Conservation (phyloP, 345 rosid genomes). For the Hypericum perforatum region DNA sequence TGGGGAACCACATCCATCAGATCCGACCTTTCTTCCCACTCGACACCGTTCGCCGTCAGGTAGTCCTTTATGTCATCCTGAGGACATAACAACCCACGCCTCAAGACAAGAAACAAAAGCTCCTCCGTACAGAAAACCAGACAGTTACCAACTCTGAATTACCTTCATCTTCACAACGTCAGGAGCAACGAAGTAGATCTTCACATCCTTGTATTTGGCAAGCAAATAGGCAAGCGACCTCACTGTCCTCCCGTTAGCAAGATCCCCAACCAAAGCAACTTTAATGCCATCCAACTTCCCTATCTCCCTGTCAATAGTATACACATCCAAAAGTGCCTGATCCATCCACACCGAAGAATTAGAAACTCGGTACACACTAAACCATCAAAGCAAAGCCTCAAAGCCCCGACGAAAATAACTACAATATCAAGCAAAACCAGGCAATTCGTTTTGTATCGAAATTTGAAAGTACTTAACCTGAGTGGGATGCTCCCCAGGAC, state of each 20-base stretch:
- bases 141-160: background rate
- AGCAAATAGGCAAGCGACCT: slow-evolving; percentile 91
- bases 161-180: slow-evolving; percentile 97
- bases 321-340: slow-evolving; percentile 88
- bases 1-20: slow-evolving; percentile 76
- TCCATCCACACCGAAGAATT: background rate
- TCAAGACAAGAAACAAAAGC: slow-evolving; percentile 1
- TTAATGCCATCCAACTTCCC: slow-evolving; percentile 80
- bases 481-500: slow-evolving; percentile 97
- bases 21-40: slow-evolving; percentile 85
- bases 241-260: slow-evolving; percentile 92
- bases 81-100: background rate
- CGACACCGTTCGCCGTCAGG: slow-evolving; percentile 52
- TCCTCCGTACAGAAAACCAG: background rate
- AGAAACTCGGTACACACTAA: too few species aligned
- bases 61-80: slow-evolving; percentile 94
- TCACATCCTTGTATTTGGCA: slow-evolving; percentile 70
- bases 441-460: too few species aligned
- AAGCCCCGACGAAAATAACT: too few species aligned
- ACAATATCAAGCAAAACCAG: background rate
- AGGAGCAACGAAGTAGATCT: slow-evolving; percentile 83
- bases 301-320: slow-evolving; percentile 79
- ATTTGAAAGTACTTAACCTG: slow-evolving; percentile 48
- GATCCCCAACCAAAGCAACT: slow-evolving; percentile 94
- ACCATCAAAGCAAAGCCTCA: too few species aligned